Evolutionary conservation across 495 filamentous ascomycete genomes (phyloP), one percentile per base, ranked within the genome.

Genomic region (Tuber magnatum): DNA sequence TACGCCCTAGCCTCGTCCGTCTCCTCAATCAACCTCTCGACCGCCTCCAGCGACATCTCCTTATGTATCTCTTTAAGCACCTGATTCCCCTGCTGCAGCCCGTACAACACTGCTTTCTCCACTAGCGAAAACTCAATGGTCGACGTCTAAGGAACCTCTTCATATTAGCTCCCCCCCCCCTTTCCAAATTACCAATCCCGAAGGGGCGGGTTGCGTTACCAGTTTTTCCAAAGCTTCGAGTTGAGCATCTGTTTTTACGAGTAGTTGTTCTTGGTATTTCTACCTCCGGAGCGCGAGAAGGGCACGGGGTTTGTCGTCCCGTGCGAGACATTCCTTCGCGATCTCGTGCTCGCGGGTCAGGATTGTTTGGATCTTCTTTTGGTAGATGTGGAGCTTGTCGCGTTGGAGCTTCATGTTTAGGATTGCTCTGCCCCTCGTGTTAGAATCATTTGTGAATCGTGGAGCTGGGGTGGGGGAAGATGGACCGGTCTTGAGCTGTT

Each of bases 381-480:
- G 93, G 85, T 99, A 97, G 81, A 96, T 92, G 77, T 94, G 93
- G 2, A 98, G 92, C 81, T 92, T 94, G 87, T 99, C 95, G 83
- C 95, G 94, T 85, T 99, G 96, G 85, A 90, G 92, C 84, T 98
- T 98, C 83, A 99, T 90, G 85, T 98, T 93, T 75, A 97, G 91
- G 83, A 98, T 97, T 48, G 95, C 95, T 81, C 92, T 94, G 83
- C 22, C 28, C 28, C 28, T 65, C 56, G 32, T 69, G 20, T 40
- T 24, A 89, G 80, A 85, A 82, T 39, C 77, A 88, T 28, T 51
- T 87, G 38, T 84, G 85, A 75, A 76, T 77, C 2, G 85, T 83
- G 20, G 81, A 82, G 41, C 73, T 72, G 56, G 70, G 22, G 6
- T 56, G 10, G 69, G 70, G 39, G 51, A 20, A 43, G 51, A 32